Evolutionary conservation across 192 early-diverging fungal genomes (phyloP), one percentile per base, ranked within the genome.

Genomic region (Cladochytrium replicatum): DNA sequence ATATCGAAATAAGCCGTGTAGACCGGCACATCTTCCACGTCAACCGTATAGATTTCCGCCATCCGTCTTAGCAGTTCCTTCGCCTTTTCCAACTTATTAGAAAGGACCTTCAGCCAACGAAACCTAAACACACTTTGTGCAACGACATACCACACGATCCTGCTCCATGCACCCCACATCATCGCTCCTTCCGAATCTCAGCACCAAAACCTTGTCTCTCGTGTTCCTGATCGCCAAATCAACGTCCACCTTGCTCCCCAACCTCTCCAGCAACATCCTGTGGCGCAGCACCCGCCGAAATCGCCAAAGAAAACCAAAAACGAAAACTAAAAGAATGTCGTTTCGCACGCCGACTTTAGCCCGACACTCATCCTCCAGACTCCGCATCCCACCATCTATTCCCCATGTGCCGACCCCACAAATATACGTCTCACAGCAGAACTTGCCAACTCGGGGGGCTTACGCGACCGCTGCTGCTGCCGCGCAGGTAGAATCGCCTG

Each of bases 131-230:
- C 13, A 7, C 23, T 15, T 43, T 13, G 41, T 5, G 22, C 9
- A 26, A 4, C 9, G 26, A 17, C 31, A 6, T 52, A 53, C 52
- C 1, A 49, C 29, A 23, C 49, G 48, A 23, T 53, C 52, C 30
- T 53, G 52, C 30, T 47, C 25, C 52, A 53, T 17, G 21, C 52
- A 53, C 30, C 15, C 52, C 5, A 46, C 15, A 24, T 53, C 52
- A 22, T 7, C 4, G 23, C 11, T 30, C 8, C 41, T 42, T 27
- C 52, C 52, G 28, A 53, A 53, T 2, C 52, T 21, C 21, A 53
- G 41, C 0, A 52, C 52, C 5, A 53, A 41, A 0, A 53, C 46
- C 13, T 32, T 27, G 30, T 53, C 52, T 2, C 31, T 15, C 23
- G 52, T 53, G 19, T 53, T 19, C 7, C 52, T 19, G 3, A 53